Base-by-base conservation (phyloP, 1,284 basidiomycete genomes). In the Pisolithus thermaeus region DNA sequence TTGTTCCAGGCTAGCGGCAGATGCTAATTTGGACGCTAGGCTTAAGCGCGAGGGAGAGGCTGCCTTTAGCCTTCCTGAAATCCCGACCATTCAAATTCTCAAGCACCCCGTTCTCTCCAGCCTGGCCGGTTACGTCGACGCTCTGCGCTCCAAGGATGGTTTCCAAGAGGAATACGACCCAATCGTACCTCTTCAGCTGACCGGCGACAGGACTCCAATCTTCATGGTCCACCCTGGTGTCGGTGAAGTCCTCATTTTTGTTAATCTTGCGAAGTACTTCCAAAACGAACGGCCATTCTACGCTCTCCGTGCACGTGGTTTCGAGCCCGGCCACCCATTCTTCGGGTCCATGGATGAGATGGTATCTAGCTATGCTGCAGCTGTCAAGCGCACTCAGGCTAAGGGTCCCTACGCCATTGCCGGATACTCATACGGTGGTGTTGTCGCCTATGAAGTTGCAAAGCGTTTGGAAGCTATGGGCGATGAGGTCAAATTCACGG, bases 281-380 rank as follows among this genome's bases (percentile, higher is more conserved):
- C 58, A 61, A 12, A 64, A 69, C 37, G 72, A 76, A 37, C 66
- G 74, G 0, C 74, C 74, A 3, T 66, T 75, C 40, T 76, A 75
- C 50, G 73, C 74, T 1, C 60, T 75, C 40, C 70, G 75, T 22
- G 74, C 75, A 0, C 66, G 70, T 30, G 73, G 74, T 11, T 74
- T 76, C 56, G 74, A 76, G 38, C 61, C 62, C 1, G 66, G 62
- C 7, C 70, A 75, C 38, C 56, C 59, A 0, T 63, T 70, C 49
- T 75, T 75, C 52, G 37, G 46, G 0, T 61, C 70, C 3, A 68
- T 78, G 57, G 60, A 66, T 0, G 73, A 77, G 58, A 71, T 73
- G 58, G 67, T 70, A 3, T 58, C 60, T 6, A 57, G 58, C 44
- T 75, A 74, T 52, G 61, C 67, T 27, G 50, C 49, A 1, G 65